Percentiles rank a stretch among this genome's conserved stretches.
These are phyloP conservation scores for Cardamine chenopodiifolia DNA, from an alignment of 345 rosid species.

Conservation along the genomic window DNA sequence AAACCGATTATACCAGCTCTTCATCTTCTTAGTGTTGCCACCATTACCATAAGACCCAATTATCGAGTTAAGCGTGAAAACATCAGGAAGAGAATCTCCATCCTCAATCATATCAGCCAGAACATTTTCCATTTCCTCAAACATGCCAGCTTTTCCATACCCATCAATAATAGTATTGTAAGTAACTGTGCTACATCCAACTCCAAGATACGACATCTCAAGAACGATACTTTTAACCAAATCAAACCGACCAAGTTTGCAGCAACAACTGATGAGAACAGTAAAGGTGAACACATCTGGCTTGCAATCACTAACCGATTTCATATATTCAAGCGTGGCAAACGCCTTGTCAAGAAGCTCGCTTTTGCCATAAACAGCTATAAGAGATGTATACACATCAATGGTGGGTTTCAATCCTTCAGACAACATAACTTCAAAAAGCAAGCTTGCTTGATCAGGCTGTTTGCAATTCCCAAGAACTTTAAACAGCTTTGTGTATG, in stretches of 20 bases:
- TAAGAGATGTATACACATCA: conserved; percentile 80
- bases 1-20: conserved; percentile 75
- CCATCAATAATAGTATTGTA: conserved; percentile 76
- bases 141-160: conserved; percentile 75
- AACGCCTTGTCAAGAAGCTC: conserved; percentile 60
- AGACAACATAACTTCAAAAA: conserved; percentile 65
- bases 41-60: conserved; percentile 67
- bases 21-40: conserved; percentile 62
- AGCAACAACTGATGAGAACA: conserved; percentile 60
- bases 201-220: conserved; percentile 81
- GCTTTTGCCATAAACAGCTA: conserved; percentile 67
- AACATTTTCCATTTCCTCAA: conserved; percentile 67
- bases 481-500: conserved; percentile 65
- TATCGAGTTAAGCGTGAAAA: conserved; percentile 73
- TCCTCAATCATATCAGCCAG: conserved; percentile 69
- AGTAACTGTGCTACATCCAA: conserved; percentile 60
- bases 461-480: conserved; percentile 78
- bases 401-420: conserved; percentile 74
- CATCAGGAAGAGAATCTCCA: conserved; percentile 64
- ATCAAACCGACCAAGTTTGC: conserved; percentile 56
- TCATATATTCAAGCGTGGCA: conserved; percentile 64
- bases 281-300: conserved; percentile 82
- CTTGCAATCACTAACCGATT: conserved; percentile 63
- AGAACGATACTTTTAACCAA: conserved; percentile 51
- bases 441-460: conserved; percentile 67